Conservation (phyloP, 495 filamentous ascomycete genomes). For the Podospora tetraspora region DNA sequence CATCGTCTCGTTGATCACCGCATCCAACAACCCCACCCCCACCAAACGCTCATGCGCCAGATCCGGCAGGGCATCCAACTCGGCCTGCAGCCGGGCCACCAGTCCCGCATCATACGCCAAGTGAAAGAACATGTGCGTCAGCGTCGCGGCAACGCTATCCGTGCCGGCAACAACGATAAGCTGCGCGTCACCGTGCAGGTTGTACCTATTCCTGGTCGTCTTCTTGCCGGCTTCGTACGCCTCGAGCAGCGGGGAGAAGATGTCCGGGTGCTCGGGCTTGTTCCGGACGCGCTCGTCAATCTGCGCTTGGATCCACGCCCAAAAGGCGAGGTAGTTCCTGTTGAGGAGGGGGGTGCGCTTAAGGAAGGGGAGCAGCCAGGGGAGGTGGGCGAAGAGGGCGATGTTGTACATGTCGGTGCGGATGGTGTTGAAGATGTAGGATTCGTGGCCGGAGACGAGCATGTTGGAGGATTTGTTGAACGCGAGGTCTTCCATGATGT, state of each 20-base stretch:
- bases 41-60: constrained; percentile 19
- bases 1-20: constrained; percentile 18
- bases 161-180: constrained; percentile 45
- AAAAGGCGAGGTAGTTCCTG: constrained; percentile 18
- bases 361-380: constrained; percentile 22
- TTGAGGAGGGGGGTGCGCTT: constrained; percentile 20
- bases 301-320: constrained; percentile 17
- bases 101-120: constrained; percentile 39
- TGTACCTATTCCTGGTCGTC: constrained; percentile 30
- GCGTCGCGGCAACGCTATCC: constrained; percentile 47
- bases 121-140: constrained; percentile 47
- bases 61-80: constrained; percentile 33
- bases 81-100: constrained; percentile 33
- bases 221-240: constrained; percentile 29
- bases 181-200: constrained; percentile 35
- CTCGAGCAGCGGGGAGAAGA: constrained; percentile 36
- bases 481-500: constrained; percentile 49
- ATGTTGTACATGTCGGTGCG: constrained; percentile 23
- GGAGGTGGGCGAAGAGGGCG: constrained; percentile 21
- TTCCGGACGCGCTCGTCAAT: constrained; percentile 34
- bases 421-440: constrained; percentile 20
- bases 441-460: constrained; percentile 14
- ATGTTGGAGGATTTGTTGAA: constrained; percentile 43
- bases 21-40: constrained; percentile 11
- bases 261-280: constrained; percentile 33